Evolutionary conservation across 1,284 basidiomycete genomes (phyloP).

Genomic region (Wallemia hederae): DNA sequence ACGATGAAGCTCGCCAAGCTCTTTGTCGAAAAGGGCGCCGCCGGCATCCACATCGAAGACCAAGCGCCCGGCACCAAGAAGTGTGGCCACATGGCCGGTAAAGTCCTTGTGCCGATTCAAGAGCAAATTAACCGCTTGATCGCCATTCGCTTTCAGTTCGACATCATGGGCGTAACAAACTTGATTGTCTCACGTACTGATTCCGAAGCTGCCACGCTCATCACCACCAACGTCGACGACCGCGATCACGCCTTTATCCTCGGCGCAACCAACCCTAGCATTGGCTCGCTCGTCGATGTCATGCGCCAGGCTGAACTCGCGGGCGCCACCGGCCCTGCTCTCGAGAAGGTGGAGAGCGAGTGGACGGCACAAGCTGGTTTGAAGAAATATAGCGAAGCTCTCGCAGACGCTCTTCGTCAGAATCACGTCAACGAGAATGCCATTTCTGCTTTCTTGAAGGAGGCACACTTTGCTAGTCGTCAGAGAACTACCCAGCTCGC

Average conservation of each 20-base stretch:
- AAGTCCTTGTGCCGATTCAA: conserved; percentile 31
- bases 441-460: conserved; percentile 29
- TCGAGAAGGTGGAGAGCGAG: conserved; percentile 64
- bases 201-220: conserved; percentile 75
- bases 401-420: conserved; percentile 38
- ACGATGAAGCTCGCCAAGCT: conserved; percentile 45
- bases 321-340: conserved; percentile 45
- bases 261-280: conserved; percentile 47
- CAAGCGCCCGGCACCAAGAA: conserved; percentile 38
- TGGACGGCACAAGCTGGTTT: conserved; percentile 55
- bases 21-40: conserved; percentile 44
- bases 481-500: conserved; percentile 42
- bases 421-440: conserved; percentile 23
- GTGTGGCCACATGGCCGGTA: conserved; percentile 44
- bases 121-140: conserved; percentile 54
- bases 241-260: conserved; percentile 92
- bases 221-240: conserved; percentile 86
- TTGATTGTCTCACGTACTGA: conserved; percentile 45
- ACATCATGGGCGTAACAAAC: conserved; percentile 50
- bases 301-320: conserved; percentile 57
- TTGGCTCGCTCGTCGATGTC: conserved; percentile 39
- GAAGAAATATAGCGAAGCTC: conserved; percentile 42
- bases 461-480: conserved; percentile 36
- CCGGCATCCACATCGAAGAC: conserved; percentile 46
- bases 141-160: conserved; percentile 45